phyloP scores from a whole-genome alignment of 495 filamentous ascomycete genomes.

The Aspergillus coremiiformis region DNA sequence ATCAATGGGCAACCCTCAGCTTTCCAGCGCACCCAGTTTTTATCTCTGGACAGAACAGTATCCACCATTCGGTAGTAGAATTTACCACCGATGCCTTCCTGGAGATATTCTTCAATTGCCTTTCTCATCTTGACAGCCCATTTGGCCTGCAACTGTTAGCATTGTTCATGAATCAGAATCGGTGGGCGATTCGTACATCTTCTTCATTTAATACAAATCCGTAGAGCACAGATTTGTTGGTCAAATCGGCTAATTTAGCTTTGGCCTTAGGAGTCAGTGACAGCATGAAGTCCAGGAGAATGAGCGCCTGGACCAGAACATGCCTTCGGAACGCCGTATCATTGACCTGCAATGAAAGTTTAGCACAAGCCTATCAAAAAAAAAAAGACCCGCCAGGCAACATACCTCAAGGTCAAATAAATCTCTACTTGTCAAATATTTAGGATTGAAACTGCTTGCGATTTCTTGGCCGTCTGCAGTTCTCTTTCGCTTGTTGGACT shows the following conservation, averaged over 20 bases:
- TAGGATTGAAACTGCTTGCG: conserved; percentile 81
- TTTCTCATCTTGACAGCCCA: conserved; percentile 72
- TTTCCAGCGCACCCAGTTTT: conserved; percentile 98
- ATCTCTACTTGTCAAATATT: conserved; percentile 91
- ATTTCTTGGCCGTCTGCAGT: conserved; percentile 52
- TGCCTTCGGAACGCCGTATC: conserved; percentile 91
- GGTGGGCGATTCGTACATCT: conserved; percentile 50
- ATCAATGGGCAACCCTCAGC: conserved; percentile 85
- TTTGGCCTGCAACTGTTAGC: conserved; percentile 43
- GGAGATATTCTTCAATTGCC: conserved; percentile 70
- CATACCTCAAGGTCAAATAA: conserved; percentile 88
- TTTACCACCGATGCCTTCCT: conserved; percentile 59
- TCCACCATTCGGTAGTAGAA: conserved; percentile 96
- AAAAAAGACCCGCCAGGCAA: not conserved
- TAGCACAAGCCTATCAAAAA: not conserved
- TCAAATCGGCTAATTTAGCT: conserved; percentile 61
- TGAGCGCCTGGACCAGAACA: conserved; percentile 88
- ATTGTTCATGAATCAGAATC: conserved; percentile 12
- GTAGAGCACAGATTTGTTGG: conserved; percentile 85
- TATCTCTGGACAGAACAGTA: conserved; percentile 87
- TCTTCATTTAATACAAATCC: conserved; percentile 68
- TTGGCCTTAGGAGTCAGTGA: conserved; percentile 79
- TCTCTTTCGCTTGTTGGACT: conserved; percentile 67
- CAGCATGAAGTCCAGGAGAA: conserved; percentile 86
- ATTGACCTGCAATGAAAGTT: conserved; percentile 53